phyloP scores from a whole-genome alignment of 768 basidiomycete species.

The Chalciporus sphaerocephalus region DNA sequence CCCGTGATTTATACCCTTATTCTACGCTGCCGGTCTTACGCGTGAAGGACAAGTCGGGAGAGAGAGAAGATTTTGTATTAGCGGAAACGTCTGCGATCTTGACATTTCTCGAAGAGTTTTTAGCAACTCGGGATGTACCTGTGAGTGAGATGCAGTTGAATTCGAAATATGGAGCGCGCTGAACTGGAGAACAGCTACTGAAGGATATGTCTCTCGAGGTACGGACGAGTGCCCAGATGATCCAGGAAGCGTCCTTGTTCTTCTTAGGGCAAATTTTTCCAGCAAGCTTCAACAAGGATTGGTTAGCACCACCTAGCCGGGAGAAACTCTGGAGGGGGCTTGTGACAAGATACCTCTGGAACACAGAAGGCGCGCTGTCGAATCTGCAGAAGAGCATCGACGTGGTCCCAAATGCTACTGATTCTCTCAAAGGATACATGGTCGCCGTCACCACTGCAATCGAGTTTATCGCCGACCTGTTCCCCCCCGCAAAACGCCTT shows the following conservation, averaged over 20 bases:
- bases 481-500: slow-evolving; percentile 14
- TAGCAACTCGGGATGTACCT: slow-evolving; percentile 10
- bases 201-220: slow-evolving; percentile 18
- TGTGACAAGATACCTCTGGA: slow-evolving; percentile 19
- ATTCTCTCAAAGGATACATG: slow-evolving; percentile 14
- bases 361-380: slow-evolving; percentile 18
- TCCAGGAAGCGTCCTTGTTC: slow-evolving; percentile 24
- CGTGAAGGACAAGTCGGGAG: slow-evolving; percentile 11
- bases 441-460: slow-evolving; percentile 17
- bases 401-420: slow-evolving; percentile 11
- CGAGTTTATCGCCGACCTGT: slow-evolving; percentile 20
- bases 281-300: slow-evolving; percentile 13
- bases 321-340: slow-evolving; percentile 18
- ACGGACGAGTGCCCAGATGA: slow-evolving; percentile 15
- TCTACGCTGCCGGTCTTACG: slow-evolving; percentile 24
- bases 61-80: slow-evolving; percentile 13
- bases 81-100: slow-evolving; percentile 26
- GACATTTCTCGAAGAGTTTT: slow-evolving; percentile 19
- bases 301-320: slow-evolving; percentile 19
- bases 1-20: slow-evolving; percentile 20
- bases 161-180: neutral
- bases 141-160: slow-evolving; percentile 7
- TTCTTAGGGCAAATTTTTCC: slow-evolving; percentile 14
- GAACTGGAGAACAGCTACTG: slow-evolving; percentile 10
- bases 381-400: slow-evolving; percentile 6